phyloP scores from a whole-genome alignment of 257 asterid genomes.

The Ocimum tenuiflorum region DNA sequence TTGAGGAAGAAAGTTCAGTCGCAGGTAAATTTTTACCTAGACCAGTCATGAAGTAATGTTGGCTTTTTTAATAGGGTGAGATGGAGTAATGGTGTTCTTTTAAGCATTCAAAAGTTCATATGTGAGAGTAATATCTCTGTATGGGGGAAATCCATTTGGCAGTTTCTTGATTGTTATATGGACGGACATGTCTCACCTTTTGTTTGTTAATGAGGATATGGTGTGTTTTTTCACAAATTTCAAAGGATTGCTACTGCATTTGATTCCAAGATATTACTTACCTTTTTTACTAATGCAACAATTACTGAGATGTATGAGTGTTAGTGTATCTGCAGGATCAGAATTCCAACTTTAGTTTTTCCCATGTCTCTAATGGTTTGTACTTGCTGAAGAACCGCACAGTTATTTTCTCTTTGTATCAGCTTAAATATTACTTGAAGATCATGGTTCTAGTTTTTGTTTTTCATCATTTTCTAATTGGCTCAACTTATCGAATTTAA shows the following conservation, averaged over 20 bases:
- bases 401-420: background rate
- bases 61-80: too few species aligned
- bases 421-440: background rate
- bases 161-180: background rate
- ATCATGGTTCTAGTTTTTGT: background rate
- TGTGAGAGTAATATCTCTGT: background rate
- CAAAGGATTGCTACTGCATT: too few species aligned
- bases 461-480: background rate
- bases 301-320: too few species aligned
- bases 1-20: conserved; percentile 64
- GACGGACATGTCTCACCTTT: background rate
- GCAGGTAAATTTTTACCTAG: conserved; percentile 47
- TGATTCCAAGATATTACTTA: too few species aligned
- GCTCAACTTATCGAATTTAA: background rate
- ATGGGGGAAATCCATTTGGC: conserved; percentile 4
- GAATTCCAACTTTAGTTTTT: background rate
- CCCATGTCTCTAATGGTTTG: too few species aligned
- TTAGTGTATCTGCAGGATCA: background rate
- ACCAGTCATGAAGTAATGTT: too few species aligned
- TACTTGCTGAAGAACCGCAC: background rate
- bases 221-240: background rate
- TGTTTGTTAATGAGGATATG: background rate
- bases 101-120: background rate
- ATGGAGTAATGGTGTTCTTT: background rate
- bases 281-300: too few species aligned